Conservation (phyloP, 768 basidiomycete species). For the Neoboletus subvelutipes region DNA sequence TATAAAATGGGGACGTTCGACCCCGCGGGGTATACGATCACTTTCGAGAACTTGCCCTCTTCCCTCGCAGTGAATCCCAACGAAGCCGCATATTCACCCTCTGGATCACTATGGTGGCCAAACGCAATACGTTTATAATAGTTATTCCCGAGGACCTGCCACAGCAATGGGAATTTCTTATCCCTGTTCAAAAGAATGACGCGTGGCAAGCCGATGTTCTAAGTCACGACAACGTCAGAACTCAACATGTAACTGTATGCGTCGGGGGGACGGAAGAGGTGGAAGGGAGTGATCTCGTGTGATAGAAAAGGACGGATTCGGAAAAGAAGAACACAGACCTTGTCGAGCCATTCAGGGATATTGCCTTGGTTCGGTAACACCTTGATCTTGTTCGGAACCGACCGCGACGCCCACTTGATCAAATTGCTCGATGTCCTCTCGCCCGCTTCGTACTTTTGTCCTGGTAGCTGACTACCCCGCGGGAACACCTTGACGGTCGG, state of each 20-base stretch:
- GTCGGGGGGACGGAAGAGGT: background rate
- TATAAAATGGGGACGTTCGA: constrained; percentile 59
- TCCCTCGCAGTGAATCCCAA: constrained; percentile 59
- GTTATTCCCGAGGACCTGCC: constrained; percentile 77
- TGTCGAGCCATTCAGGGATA: constrained; percentile 65
- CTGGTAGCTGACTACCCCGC: constrained; percentile 59
- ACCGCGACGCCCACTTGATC: constrained; percentile 71
- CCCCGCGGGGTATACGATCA: constrained; percentile 68
- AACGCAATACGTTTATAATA: constrained; percentile 64
- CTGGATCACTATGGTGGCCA: constrained; percentile 62
- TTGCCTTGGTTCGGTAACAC: constrained; percentile 56
- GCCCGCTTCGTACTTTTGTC: constrained; percentile 62
- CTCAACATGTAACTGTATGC: background rate
- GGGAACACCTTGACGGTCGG: constrained; percentile 94
- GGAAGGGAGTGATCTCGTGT: background rate
- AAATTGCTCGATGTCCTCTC: constrained; percentile 73
- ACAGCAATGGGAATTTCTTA: constrained; percentile 72
- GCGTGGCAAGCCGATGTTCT: constrained; percentile 48
- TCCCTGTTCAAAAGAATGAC: constrained; percentile 74
- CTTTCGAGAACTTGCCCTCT: constrained; percentile 56
- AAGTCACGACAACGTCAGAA: background rate
- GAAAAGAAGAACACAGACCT: constrained; percentile 50
- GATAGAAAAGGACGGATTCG: too few species aligned
- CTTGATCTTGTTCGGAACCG: constrained; percentile 71
- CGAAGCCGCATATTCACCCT: constrained; percentile 55